Conservation (phyloP, 108 stramenopile species). For the Skeletonema menzelii region DNA sequence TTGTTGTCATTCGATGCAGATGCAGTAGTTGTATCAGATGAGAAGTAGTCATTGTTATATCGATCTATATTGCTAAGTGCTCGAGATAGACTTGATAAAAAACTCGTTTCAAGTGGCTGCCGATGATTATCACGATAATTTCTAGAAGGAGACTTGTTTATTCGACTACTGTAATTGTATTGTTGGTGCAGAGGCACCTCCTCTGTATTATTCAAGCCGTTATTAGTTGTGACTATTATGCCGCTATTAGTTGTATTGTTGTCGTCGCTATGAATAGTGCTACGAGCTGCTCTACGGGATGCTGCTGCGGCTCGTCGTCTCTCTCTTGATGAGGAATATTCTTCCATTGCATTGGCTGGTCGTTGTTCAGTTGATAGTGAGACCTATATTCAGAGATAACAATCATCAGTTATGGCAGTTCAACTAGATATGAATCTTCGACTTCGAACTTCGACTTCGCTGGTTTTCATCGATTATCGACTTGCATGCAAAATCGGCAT, state of each 20-base stretch:
- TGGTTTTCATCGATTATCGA: too few relatives aligned
- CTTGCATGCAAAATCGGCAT: too few relatives aligned
- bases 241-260: not conserved
- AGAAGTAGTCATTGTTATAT: slow-evolving; percentile 12
- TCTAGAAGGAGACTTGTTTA: too few relatives aligned
- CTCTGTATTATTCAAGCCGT: not conserved
- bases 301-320: slow-evolving; percentile 18
- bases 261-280: not conserved
- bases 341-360: too few relatives aligned
- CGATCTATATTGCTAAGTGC: slow-evolving; percentile 22
- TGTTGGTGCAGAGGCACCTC: not conserved
- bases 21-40: not conserved
- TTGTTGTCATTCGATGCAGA: not conserved
- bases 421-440: too few relatives aligned
- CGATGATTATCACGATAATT: not conserved
- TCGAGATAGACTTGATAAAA: slow-evolving; percentile 14
- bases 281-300: slow-evolving; percentile 23
- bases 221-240: not conserved
- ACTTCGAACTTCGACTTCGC: too few relatives aligned
- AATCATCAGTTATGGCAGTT: too few relatives aligned
- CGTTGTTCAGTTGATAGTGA: too few relatives aligned
- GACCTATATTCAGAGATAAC: too few relatives aligned
- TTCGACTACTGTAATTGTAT: not conserved
- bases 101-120: slow-evolving; percentile 13
- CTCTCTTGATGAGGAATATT: not conserved